phyloP scores from a whole-genome alignment of 257 asterid species.

The Sherardia arvensis region DNA sequence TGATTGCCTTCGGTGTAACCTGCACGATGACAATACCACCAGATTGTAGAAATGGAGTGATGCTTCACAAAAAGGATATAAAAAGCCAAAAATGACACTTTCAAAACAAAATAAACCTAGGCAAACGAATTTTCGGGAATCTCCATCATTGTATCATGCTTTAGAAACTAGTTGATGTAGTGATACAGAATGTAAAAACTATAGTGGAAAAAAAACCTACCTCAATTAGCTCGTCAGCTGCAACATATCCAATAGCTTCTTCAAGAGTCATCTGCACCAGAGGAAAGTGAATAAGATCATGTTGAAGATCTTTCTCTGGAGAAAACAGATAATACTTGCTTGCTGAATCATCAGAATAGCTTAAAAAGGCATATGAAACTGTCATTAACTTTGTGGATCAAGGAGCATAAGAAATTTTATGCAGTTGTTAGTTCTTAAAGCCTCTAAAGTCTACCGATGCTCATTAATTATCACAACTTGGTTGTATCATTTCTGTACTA shows the following conservation, averaged over 20 bases:
- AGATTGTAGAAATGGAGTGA: neutral
- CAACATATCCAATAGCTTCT: constrained; percentile 98
- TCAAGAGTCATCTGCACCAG: constrained; percentile 73
- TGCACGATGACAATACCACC: constrained; percentile 20
- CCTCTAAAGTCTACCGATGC: neutral
- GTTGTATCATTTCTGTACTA: neutral
- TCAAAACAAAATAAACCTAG: neutral
- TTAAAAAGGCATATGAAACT: neutral
- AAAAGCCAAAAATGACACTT: neutral
- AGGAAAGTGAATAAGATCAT: neutral
- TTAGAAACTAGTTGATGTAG: neutral
- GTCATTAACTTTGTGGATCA: neutral
- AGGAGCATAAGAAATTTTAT: neutral
- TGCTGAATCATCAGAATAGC: neutral
- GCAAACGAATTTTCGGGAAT: too few species aligned
- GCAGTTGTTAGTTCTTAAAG: neutral
- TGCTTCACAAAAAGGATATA: neutral
- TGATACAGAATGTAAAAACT: neutral
- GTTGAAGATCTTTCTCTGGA: neutral
- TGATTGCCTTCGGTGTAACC: constrained; percentile 90
- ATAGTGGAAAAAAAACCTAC: constrained; percentile 18
- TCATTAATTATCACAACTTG: neutral
- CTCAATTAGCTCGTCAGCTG: constrained; percentile 96
- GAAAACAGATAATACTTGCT: neutral
- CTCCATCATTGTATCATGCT: neutral